These are phyloP conservation scores for Noccaea bulbosa DNA, from an alignment of 345 rosid genomes.

Conservation along the genomic window DNA sequence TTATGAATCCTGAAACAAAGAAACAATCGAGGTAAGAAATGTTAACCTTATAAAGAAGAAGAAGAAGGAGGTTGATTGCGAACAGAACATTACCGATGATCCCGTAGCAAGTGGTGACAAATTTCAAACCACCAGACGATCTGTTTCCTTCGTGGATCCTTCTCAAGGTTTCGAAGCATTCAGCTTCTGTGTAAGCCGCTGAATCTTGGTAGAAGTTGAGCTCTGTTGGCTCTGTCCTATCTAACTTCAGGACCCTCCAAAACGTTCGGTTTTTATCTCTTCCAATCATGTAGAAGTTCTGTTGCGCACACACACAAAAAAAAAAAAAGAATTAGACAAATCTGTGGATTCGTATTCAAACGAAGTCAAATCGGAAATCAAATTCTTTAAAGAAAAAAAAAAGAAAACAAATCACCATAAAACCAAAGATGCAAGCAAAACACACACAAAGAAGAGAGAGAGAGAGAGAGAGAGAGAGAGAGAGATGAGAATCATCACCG, in stretches of 20 bases:
- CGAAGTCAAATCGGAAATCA: background rate
- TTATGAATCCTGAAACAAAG: slow-evolving; percentile 68
- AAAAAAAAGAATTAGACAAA: background rate
- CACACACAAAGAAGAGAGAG: slow-evolving; percentile 5
- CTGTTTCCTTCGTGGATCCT: slow-evolving; percentile 84
- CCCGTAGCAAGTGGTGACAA: slow-evolving; percentile 80
- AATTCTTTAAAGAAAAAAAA: background rate
- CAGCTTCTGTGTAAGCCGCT: slow-evolving; percentile 63
- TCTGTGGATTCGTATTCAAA: background rate
- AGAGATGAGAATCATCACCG: slow-evolving; percentile 54
- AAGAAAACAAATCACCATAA: too few relatives aligned
- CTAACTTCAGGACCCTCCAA: slow-evolving; percentile 87
- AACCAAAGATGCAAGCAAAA: too few relatives aligned
- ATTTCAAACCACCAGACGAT: slow-evolving; percentile 82
- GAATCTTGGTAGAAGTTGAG: slow-evolving; percentile 71
- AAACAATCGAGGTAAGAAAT: slow-evolving; percentile 15
- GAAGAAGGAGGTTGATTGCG: slow-evolving; percentile 1
- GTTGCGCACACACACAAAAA: slow-evolving; percentile 24
- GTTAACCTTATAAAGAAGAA: background rate
- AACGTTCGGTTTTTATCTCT: slow-evolving; percentile 66
- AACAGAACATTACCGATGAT: slow-evolving; percentile 62
- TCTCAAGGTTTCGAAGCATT: slow-evolving; percentile 65
- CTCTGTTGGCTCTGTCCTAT: slow-evolving; percentile 70
- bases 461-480: background rate
- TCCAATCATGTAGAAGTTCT: slow-evolving; percentile 91